Base-by-base conservation (phyloP, 768 basidiomycete genomes). In the Brasilioporus rufonigricans region DNA sequence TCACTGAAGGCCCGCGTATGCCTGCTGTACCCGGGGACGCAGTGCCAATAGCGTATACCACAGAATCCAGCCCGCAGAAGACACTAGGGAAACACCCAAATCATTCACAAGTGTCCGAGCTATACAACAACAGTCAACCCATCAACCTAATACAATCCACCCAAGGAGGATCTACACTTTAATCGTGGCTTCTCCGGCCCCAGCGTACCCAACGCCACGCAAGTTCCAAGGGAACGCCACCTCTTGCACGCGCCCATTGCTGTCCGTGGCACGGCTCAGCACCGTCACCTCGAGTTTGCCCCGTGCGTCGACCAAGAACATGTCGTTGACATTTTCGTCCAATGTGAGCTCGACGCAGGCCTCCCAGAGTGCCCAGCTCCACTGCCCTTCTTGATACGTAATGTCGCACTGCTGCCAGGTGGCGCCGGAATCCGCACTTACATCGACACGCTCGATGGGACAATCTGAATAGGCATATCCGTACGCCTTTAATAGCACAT, bases 351-450 rank as follows among this genome's bases (percentile, higher is more conserved):
- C 65, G 14, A 89, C 13, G 45, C 75, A 71, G 4, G 65, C 74
- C 62, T 86, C 82, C 88, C 87, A 89, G 21, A 88, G 65, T 5
- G 83, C 80, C 87, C 88, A 90, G 61, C 87, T 87, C 86, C 86
- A 89, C 57, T 66, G 77, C 4, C 86, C 85, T 33, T 80, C 71
- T 50, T 81, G 82, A 57, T 87, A 86, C 1, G 75, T 80, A 54
- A 86, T 80, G 29, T 67, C 68, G 19, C 81, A 78, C 11, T 68
- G 62, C 26, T 68, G 62, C 84, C 86, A 87, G 9, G 77, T 75
- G 43, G 62, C 56, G 1, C 84, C 85, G 3, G 69, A 72, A 61
- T 87, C 80, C 18, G 74, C 61, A 38, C 80, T 79, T 14, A 86
- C 66, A 27, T 86, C 80, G 16, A 86, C 76, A 2, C 63, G 57